phyloP scores from a whole-genome alignment of 1,284 basidiomycete genomes.

The Sutorius eximius region DNA sequence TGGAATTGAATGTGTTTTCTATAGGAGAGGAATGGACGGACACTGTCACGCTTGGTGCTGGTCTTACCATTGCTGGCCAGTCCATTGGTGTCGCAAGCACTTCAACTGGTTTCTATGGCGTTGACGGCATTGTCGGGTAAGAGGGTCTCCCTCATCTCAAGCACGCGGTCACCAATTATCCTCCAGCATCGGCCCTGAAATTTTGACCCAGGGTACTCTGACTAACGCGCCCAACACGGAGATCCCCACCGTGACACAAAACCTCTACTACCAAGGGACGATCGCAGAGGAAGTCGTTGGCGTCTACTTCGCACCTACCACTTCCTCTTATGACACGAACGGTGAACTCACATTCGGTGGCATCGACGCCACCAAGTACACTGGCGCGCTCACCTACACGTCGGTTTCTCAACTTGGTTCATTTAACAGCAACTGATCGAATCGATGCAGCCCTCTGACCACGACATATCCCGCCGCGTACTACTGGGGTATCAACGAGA shows the following conservation, averaged over 20 bases:
- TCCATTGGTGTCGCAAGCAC: conserved; percentile 34
- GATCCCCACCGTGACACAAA: conserved; percentile 40
- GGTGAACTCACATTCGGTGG: conserved; percentile 54
- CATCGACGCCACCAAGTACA: conserved; percentile 48
- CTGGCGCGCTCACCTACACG: conserved; percentile 46
- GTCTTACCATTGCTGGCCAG: conserved; percentile 27
- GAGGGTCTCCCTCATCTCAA: conserved; percentile 2
- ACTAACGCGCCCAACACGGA: conserved; percentile 1
- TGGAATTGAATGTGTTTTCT: conserved; percentile 3
- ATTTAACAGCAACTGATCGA: neutral
- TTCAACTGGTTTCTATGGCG: conserved; percentile 26
- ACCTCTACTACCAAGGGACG: conserved; percentile 33
- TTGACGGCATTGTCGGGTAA: conserved; percentile 35
- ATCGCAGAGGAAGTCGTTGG: conserved; percentile 37
- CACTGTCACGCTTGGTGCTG: conserved; percentile 27
- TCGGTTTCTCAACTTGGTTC: conserved; percentile 27
- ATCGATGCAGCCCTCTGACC: conserved; percentile 44
- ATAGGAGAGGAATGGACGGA: conserved; percentile 29
- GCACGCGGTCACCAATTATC: conserved; percentile 38
- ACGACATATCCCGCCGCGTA: conserved; percentile 45
- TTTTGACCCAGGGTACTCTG: conserved; percentile 31
- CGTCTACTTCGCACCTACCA: conserved; percentile 44
- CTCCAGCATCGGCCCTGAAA: conserved; percentile 33
- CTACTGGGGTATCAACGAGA: conserved; percentile 67
- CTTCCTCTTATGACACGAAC: conserved; percentile 21